Evolutionary conservation across 805 yeast species (phyloP).

Genomic region (Saccharomyces mikatae): DNA sequence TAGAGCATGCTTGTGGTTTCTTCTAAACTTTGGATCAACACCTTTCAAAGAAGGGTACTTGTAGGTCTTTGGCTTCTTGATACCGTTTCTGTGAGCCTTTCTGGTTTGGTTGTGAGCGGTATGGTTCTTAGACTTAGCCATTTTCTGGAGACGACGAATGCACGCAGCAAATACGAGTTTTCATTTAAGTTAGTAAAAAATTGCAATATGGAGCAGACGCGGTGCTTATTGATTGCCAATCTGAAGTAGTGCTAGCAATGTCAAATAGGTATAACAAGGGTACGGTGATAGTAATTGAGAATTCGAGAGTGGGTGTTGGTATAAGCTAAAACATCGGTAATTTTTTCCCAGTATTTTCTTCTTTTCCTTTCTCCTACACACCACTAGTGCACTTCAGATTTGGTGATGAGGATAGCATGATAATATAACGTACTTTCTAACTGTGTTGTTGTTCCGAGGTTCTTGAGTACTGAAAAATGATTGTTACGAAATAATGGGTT

Average conservation of each 20-base stretch:
- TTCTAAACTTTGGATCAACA: constrained; percentile 98
- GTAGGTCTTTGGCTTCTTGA: constrained; percentile 97
- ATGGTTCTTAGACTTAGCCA: constrained; percentile 99
- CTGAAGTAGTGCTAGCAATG: not conserved
- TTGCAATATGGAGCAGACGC: not conserved
- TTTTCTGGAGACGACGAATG: constrained; percentile 29
- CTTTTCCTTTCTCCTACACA: not conserved
- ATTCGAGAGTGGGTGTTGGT: not conserved
- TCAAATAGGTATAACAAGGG: not conserved
- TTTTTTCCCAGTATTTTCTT: not conserved
- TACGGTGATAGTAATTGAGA: not conserved
- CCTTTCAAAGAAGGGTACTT: constrained; percentile 97
- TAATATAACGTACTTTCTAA: not conserved
- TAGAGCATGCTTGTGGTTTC: constrained; percentile 98
- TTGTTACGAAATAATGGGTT: not conserved
- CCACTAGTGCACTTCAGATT: not conserved
- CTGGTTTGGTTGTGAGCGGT: constrained; percentile 99
- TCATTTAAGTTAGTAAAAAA: not conserved
- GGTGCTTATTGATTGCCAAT: not conserved
- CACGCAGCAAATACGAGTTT: not conserved
- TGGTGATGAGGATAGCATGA: not conserved
- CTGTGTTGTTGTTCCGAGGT: not conserved
- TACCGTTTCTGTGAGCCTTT: constrained; percentile 99
- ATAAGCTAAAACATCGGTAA: not conserved
- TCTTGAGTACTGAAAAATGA: not conserved